Evolutionary conservation across 73 alveolate species (phyloP), one percentile per base, ranked within the genome.

Genomic region (Uronychia setigera): DNA sequence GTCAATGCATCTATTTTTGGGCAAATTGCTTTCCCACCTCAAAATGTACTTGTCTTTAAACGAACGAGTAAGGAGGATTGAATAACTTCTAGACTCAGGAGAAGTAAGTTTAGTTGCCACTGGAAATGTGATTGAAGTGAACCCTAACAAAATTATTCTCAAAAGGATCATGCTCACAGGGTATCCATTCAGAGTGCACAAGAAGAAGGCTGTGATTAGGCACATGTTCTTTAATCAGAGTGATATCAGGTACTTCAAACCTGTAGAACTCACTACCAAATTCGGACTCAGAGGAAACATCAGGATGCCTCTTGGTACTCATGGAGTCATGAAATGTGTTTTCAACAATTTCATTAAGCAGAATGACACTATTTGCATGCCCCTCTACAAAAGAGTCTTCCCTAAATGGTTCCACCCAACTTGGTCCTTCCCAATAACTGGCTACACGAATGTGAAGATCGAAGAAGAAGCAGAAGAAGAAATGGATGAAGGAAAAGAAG

Each of bases 121-220:
- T 30, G 99, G 99, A 27, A 81, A 83, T 33, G 94, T 97, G 0
- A 80, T 90, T 33, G 95, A 93, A 60, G 90, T 98, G n/a, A 98
- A 99, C 83, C 99, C 99, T 31, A 93, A 93, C 83, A 93, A 95
- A 93, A 90, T 98, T 67, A 94, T 99, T 77, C 84, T 99, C 77
- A 99, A 99, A 96, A 91, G 99, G 82, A 97, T 98, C 32, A 93
- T 99, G 57, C 93, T 99, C 78, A 99, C 99, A 60, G 99, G 99
- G 33, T 98, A 98, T 92, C 99, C 99, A 1, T 92, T 98, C n/a
- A 97, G 97, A 88, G 97, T 98, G 27, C 98, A 99, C 81, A 99
- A 98, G 92, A 95, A 98, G 92, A 97, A 95, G 84, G 99, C 99
- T 9, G 99, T 99, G 29, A 95, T 94, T 11, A 80, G 99, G 84